Evolutionary conservation across 495 filamentous ascomycete species (phyloP), one percentile per base, ranked within the genome.

Genomic region (Pseudevernia furfuracea): DNA sequence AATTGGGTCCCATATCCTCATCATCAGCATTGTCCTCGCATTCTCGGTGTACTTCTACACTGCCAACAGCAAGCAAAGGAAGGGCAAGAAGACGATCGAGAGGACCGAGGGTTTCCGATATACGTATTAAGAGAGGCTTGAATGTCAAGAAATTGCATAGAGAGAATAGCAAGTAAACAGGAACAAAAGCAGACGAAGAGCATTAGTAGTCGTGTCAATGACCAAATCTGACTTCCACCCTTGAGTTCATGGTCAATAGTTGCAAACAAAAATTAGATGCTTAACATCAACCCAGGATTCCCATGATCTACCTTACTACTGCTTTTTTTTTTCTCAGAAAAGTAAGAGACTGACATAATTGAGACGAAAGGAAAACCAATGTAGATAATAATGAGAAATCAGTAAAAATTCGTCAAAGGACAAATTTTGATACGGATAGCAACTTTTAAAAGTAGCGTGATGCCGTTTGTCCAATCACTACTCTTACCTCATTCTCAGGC

Each of bases 1-100:
- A 1, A 87, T 90, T 57, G 85, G 85, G 74, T 83, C 86, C 11
- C 88, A 91, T 71, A 78, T 88, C 17, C 59, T 89, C 58, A 85
- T 91, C 67, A 85, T 91, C 59, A 74, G 55, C 0, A 77, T 89
- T 41, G 83, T 92, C 2, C 77, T 63, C 6, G 65, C 73, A 0
- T 89, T 91, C 66, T 81, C 87, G 1, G 38, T 80, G 1, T 82
- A 85, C 65, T 91, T 92, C 68, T 83, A 80, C 66, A 71, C 73
- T 19, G 78, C 80, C 37, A 91, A 91, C 74, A 74, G 73, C 53
- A 68, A 71, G 43, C 81, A 85, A 67, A 76, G 62, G 41, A 67
- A 66, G 38, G 80, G 82, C 0, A 76, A 77, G 63, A 76, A 70
- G 34, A 52, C 85, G 1, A 72, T 88, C 15, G 85, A 89, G 66